These are phyloP conservation scores for Chlorella sorokiniana DNA, from an alignment of 139 green algal species.

Conservation along the genomic window DNA sequence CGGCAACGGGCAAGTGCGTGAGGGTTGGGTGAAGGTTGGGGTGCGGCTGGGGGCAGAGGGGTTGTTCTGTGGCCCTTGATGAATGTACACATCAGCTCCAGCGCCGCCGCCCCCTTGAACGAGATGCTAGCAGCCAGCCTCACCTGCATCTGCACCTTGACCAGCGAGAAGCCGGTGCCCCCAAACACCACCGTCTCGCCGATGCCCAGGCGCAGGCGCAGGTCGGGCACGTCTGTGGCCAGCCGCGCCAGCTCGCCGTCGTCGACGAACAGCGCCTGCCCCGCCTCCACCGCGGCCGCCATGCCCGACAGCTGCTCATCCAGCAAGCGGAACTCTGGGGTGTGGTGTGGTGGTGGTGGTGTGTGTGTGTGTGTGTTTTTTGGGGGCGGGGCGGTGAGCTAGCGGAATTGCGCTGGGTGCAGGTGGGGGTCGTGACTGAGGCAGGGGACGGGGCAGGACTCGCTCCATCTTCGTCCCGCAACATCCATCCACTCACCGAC, in stretches of 20 bases:
- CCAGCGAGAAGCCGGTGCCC: constrained; percentile 51
- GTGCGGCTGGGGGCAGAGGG: too few species aligned
- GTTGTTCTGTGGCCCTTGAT: too few species aligned
- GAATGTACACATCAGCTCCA: too few species aligned
- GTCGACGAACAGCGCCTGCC: constrained; percentile 49
- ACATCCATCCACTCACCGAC: too few species aligned
- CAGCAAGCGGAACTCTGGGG: constrained; percentile 89
- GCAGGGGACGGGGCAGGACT: too few species aligned
- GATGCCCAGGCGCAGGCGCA: constrained; percentile 81
- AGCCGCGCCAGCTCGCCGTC: constrained; percentile 77
- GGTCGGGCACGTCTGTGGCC: constrained; percentile 87
- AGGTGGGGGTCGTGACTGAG: too few species aligned
- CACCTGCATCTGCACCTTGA: constrained; percentile 68
- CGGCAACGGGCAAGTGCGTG: too few species aligned
- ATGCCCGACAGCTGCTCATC: constrained; percentile 76
- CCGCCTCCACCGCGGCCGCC: constrained; percentile 47
- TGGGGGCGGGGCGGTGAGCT: not conserved
- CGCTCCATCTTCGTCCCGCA: too few species aligned
- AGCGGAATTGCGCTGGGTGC: not conserved
- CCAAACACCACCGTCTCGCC: constrained; percentile 68
- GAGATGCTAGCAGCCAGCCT: too few species aligned
- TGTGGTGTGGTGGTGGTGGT: not conserved
- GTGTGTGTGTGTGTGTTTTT: not conserved
- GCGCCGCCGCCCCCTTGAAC: too few species aligned
- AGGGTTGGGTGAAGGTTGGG: too few species aligned